Percentiles rank a stretch among this genome's conserved stretches.
phyloP scores from a whole-genome alignment of 495 filamentous ascomycete species.

The Penicillium manginii region DNA sequence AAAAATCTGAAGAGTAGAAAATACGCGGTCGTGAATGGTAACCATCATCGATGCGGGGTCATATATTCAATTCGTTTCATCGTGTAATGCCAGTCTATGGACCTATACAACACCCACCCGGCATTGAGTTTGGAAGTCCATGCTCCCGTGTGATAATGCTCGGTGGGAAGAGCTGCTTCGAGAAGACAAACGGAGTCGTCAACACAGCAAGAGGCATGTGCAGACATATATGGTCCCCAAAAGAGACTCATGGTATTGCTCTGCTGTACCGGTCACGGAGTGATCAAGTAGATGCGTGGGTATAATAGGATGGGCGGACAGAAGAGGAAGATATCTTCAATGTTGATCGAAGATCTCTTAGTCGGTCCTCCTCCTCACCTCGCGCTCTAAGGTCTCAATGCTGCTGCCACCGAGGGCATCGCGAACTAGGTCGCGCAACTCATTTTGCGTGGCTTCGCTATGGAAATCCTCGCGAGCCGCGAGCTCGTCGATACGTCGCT shows the following conservation, averaged over 20 bases:
- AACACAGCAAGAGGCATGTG: background rate
- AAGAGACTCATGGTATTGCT: background rate
- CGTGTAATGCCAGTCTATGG: background rate
- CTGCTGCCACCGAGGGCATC: slow-evolving; percentile 65
- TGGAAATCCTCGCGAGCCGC: slow-evolving; percentile 74
- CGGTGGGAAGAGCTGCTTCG: background rate
- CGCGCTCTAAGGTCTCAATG: slow-evolving; percentile 57
- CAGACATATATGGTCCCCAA: background rate
- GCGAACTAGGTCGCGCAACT: slow-evolving; percentile 68
- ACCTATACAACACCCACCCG: background rate
- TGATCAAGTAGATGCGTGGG: background rate
- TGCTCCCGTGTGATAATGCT: background rate
- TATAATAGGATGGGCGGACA: background rate
- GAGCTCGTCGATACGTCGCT: slow-evolving; percentile 74
- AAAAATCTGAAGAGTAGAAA: background rate
- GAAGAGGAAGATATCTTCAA: background rate
- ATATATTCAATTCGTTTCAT: background rate
- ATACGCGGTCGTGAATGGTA: too few species aligned
- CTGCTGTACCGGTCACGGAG: background rate
- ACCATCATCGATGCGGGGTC: background rate
- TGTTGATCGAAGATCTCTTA: slow-evolving; percentile 29
- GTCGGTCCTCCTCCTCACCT: slow-evolving; percentile 62
- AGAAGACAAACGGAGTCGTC: background rate
- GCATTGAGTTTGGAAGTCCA: too few species aligned
- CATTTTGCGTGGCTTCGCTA: slow-evolving; percentile 68